Conservation (phyloP, 2,329 filamentous ascomycete genomes). For the Tolypocladium paradoxum region DNA sequence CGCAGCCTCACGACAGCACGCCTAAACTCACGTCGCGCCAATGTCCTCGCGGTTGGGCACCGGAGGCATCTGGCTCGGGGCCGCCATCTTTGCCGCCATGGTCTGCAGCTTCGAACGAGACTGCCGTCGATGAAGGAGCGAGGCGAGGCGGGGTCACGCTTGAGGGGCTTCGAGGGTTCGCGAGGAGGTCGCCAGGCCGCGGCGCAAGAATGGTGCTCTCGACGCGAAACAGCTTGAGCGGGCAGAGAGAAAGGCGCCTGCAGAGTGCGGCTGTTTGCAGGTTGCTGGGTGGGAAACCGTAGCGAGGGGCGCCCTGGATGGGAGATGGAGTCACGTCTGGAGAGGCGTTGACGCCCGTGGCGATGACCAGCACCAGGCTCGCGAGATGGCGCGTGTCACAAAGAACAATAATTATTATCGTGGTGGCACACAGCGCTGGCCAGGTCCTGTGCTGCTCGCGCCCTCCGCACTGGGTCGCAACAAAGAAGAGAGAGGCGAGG, state of each 20-base stretch:
- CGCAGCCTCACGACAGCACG: background rate
- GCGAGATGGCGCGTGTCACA: background rate
- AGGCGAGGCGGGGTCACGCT: conserved; percentile 3
- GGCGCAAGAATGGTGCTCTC: background rate
- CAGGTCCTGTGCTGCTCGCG: background rate
- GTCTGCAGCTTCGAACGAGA: background rate
- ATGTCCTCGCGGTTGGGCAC: conserved; percentile 53
- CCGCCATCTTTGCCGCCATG: conserved; percentile 25
- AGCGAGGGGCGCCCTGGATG: background rate
- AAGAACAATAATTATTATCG: background rate
- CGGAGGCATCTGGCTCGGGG: conserved; percentile 38
- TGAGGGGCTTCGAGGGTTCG: background rate
- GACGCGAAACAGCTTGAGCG: background rate
- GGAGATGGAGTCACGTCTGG: background rate
- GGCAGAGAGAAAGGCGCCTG: background rate
- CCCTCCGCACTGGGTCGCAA: background rate
- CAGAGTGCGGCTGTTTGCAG: background rate
- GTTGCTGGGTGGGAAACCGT: background rate
- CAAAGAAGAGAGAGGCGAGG: background rate
- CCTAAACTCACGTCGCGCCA: conserved; percentile 31
- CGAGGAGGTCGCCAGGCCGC: background rate
- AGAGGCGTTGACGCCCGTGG: background rate
- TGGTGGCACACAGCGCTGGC: background rate
- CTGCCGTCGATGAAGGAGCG: background rate
- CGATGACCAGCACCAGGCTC: background rate